Base-by-base conservation (phyloP, 192 early-diverging fungal genomes). In the Pecoramyces ruminantium region DNA sequence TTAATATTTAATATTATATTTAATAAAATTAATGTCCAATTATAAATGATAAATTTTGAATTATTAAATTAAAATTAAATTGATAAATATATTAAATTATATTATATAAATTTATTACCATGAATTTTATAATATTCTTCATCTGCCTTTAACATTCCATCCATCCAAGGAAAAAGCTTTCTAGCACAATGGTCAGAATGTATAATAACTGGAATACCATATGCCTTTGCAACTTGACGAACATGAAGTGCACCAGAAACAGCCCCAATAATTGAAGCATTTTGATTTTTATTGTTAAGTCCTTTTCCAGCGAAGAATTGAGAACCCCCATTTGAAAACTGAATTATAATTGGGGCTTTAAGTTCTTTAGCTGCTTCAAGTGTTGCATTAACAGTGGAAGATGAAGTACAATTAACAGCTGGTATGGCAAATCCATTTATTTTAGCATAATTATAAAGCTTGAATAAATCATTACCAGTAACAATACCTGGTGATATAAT, bases 171-270 rank as follows among this genome's bases (percentile, higher is more conserved):
- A 29, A 98, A 88, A 80, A 98, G 92, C 90, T 97, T 96, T 86
- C 94, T 93, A 84, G 95, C 96, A 88, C 96, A 98, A 91, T 98
- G 96, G 87, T 98, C 96, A 80, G 93, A 94, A 91, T 97, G 96
- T 79, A 96, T 2, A n/a, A 67, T n/a, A 42, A 89, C 87, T 14
- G 88, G 87, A 51, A 94, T 88, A 79, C 94, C 95, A 83, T 96
- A 96, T 78, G 91, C 88, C 86, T 94, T 94, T 81, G 95, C 93
- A 77, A 96, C 91, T 13, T 83, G 78, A 30, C 95, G 90, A 79
- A 94, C 88, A 84, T 94, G 93, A 83, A 96, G 90, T 77, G 96
- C 96, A 84, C 95, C 96, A 80, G 96, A 91, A 84, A 98, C 88
- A 79, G 96, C 89, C 83, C 96, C 96, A 34, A 94, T 87, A 82